These are phyloP conservation scores for Rubus idaeus DNA, from an alignment of 306 rosid species.

Conservation along the genomic window DNA sequence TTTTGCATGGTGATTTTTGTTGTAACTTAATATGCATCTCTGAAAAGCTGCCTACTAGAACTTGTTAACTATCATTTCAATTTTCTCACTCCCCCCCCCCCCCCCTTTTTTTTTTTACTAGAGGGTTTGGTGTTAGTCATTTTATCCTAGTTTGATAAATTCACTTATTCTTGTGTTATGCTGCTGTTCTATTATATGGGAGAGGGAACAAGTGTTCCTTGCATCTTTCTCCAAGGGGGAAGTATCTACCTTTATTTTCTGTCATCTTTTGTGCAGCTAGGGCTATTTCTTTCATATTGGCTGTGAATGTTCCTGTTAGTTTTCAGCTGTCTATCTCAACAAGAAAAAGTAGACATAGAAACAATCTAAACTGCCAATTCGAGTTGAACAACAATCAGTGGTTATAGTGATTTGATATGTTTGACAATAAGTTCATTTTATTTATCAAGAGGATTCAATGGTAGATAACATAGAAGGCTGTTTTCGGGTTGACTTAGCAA, in stretches of 20 bases:
- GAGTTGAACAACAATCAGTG: neutral
- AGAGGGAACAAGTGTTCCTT: neutral
- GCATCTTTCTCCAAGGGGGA: neutral
- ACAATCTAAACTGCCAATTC: neutral
- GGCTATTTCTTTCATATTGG: neutral
- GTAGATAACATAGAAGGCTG: neutral
- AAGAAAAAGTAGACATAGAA: neutral
- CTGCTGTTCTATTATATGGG: neutral
- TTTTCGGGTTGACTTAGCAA: neutral
- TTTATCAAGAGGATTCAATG: neutral
- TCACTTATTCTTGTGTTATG: conserved; percentile 3
- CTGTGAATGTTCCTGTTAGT: neutral
- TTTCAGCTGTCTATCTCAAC: neutral
- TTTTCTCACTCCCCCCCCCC: neutral
- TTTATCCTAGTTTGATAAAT: neutral
- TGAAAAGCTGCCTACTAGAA: neutral
- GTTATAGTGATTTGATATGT: neutral
- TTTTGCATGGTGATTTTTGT: neutral
- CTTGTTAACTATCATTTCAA: neutral
- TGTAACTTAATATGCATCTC: neutral
- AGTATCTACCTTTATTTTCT: neutral
- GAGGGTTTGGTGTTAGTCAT: neutral
- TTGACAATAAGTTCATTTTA: neutral
- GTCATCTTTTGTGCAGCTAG: neutral
- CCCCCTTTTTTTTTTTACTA: neutral